These are phyloP conservation scores for Sphagnum contortum DNA, from an alignment of 225 moss, liverwort and hornwort genomes.

Conservation along the genomic window DNA sequence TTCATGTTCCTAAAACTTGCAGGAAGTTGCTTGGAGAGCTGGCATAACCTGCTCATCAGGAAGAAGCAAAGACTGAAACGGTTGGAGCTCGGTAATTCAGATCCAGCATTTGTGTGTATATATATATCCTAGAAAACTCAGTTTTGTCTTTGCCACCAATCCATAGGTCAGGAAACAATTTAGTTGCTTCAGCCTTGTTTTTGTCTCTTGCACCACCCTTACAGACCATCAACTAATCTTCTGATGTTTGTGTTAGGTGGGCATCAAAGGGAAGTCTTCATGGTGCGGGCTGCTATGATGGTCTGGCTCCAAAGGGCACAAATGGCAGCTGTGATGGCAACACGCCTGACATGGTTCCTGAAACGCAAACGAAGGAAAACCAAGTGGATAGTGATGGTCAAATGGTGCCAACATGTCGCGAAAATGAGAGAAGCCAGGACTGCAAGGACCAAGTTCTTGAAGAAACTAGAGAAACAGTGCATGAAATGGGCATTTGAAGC, in stretches of 20 bases:
- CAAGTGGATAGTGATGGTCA: conserved; percentile 21
- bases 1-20: conserved; percentile 46
- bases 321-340: conserved; percentile 23
- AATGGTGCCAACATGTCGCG: conserved; percentile 34
- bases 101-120: background rate
- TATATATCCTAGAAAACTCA: no score
- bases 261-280: conserved; percentile 31
- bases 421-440: conserved; percentile 5
- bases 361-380: conserved; percentile 25
- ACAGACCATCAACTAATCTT: no score
- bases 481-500: conserved; percentile 46
- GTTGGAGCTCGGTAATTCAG: conserved; percentile 24
- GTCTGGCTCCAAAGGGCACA: conserved; percentile 31
- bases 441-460: conserved; percentile 19
- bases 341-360: conserved; percentile 32
- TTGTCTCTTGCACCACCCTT: no score
- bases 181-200: no score
- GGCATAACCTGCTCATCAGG: conserved; percentile 42
- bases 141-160: no score
- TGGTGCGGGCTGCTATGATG: conserved; percentile 26
- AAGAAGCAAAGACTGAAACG: conserved; percentile 40
- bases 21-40: conserved; percentile 45
- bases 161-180: no score
- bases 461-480: conserved; percentile 25
- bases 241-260: conserved; percentile 15